Percentiles rank a stretch among this genome's conserved stretches.
phyloP scores from a whole-genome alignment of 1,139 yeast genomes.

The Yamadazyma dushanensis region DNA sequence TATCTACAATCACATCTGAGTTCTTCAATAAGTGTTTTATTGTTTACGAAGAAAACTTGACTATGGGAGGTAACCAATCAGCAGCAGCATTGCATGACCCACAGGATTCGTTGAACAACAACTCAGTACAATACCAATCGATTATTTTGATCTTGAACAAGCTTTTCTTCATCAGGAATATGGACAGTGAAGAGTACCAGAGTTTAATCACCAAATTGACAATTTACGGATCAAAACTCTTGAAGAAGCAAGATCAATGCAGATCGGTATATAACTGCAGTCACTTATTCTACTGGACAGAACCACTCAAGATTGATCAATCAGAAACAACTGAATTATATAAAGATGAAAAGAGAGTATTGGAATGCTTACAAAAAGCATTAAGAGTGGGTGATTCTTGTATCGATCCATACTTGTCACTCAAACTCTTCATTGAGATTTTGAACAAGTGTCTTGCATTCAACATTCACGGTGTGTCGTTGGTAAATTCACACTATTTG shows the following conservation, averaged over 20 bases:
- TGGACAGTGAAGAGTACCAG: constrained; percentile 68
- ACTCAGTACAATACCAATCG: constrained; percentile 41
- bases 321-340: constrained; percentile 6
- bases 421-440: constrained; percentile 86
- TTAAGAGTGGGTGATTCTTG: constrained; percentile 90
- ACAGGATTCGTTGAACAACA: constrained; percentile 39
- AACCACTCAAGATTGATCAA: constrained; percentile 38
- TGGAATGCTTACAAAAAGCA: constrained; percentile 59
- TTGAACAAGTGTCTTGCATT: constrained; percentile 82
- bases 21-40: constrained; percentile 86
- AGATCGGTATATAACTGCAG: constrained; percentile 86
- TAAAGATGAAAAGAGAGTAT: constrained; percentile 43
- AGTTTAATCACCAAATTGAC: constrained; percentile 82
- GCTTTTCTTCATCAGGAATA: constrained; percentile 57
- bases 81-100: constrained; percentile 22
- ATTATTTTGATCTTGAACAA: constrained; percentile 58
- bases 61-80: constrained; percentile 17
- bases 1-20: constrained; percentile 68
- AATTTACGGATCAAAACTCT: constrained; percentile 80
- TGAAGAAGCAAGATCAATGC: constrained; percentile 93
- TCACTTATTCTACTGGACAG: constrained; percentile 93
- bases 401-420: constrained; percentile 77
- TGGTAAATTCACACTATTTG: constrained; percentile 71
- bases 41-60: constrained; percentile 75
- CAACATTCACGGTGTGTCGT: constrained; percentile 77